Conservation (phyloP, 768 basidiomycete genomes). For the Scleroderma citrinum region DNA sequence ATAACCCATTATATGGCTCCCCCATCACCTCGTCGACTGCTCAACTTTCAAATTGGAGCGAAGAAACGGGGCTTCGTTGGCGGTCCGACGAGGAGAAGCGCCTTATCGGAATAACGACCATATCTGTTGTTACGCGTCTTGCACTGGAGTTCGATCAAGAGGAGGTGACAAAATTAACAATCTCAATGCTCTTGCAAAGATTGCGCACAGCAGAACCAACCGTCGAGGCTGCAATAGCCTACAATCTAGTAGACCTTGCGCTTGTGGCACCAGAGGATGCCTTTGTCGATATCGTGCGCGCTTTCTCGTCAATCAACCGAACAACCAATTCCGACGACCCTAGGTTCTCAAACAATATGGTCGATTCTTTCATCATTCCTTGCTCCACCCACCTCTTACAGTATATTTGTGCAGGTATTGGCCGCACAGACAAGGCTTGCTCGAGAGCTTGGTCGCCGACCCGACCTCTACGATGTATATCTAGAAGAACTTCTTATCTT, state of each 20-base stretch:
- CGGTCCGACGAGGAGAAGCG: slow-evolving; percentile 81
- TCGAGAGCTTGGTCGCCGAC: slow-evolving; percentile 64
- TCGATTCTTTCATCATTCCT: slow-evolving; percentile 20
- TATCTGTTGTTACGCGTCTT: slow-evolving; percentile 83
- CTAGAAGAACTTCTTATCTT: slow-evolving; percentile 79
- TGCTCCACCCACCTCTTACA: not conserved
- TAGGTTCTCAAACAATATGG: slow-evolving; percentile 86
- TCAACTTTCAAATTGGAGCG: slow-evolving; percentile 46
- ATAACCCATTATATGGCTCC: slow-evolving; percentile 35
- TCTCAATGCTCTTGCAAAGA: slow-evolving; percentile 90
- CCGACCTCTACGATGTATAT: slow-evolving; percentile 76
- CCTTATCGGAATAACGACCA: slow-evolving; percentile 83
- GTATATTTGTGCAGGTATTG: slow-evolving; percentile 52
- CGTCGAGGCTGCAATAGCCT: slow-evolving; percentile 87
- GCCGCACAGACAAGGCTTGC: slow-evolving; percentile 90
- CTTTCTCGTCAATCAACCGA: slow-evolving; percentile 80
- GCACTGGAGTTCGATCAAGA: slow-evolving; percentile 83
- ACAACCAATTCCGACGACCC: slow-evolving; percentile 87
- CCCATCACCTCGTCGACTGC: slow-evolving; percentile 33
- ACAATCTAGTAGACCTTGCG: slow-evolving; percentile 87
- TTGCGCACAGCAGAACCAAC: slow-evolving; percentile 79
- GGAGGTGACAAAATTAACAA: slow-evolving; percentile 83
- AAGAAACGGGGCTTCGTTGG: slow-evolving; percentile 58
- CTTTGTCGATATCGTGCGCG: slow-evolving; percentile 78
- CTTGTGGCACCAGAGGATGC: slow-evolving; percentile 68